phyloP scores from a whole-genome alignment of 495 filamentous ascomycete species.

The Stereocaulon alpinum region DNA sequence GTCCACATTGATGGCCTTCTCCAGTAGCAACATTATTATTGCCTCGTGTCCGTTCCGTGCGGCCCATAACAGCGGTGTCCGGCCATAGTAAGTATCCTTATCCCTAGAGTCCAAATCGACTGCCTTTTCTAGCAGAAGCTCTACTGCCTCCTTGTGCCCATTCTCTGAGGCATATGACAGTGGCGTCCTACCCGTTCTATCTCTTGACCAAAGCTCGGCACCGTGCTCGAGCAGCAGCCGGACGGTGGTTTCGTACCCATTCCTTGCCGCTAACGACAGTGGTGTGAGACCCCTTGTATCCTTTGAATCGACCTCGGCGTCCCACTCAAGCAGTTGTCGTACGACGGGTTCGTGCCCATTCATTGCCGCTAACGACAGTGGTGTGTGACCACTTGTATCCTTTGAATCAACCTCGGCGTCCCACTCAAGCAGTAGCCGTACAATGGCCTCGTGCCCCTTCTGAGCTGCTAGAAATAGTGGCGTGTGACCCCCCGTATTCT shows the following conservation, averaged over 20 bases:
- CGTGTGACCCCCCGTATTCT: too few relatives aligned
- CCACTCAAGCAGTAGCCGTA: too few relatives aligned
- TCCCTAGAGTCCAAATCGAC: neutral
- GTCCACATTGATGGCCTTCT: neutral
- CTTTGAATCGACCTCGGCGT: neutral
- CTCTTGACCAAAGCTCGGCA: neutral
- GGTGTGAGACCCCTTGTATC: slow-evolving; percentile 23
- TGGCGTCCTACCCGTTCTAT: slow-evolving; percentile 22
- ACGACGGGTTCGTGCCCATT: slow-evolving; percentile 16
- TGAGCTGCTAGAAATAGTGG: too few relatives aligned
- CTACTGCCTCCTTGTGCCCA: slow-evolving; percentile 34
- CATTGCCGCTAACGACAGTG: slow-evolving; percentile 37
- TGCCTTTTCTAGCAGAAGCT: slow-evolving; percentile 21
- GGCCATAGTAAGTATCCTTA: too few relatives aligned
- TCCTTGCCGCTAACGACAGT: slow-evolving; percentile 37
- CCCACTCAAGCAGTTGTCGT: neutral
- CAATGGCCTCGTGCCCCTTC: too few relatives aligned
- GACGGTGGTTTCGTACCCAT: too few relatives aligned
- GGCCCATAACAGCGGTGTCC: neutral
- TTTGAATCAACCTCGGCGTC: neutral
- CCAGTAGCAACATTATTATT: too few relatives aligned
- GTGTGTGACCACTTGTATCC: slow-evolving; percentile 20
- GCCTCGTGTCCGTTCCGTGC: too few relatives aligned
- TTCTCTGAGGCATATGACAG: slow-evolving; percentile 38
- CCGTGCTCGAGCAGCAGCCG: neutral